A percentile compares a stretch with the other conserved stretches of the same genome.
phyloP scores from a whole-genome alignment of 768 basidiomycete species.

The Mycena maculata region DNA sequence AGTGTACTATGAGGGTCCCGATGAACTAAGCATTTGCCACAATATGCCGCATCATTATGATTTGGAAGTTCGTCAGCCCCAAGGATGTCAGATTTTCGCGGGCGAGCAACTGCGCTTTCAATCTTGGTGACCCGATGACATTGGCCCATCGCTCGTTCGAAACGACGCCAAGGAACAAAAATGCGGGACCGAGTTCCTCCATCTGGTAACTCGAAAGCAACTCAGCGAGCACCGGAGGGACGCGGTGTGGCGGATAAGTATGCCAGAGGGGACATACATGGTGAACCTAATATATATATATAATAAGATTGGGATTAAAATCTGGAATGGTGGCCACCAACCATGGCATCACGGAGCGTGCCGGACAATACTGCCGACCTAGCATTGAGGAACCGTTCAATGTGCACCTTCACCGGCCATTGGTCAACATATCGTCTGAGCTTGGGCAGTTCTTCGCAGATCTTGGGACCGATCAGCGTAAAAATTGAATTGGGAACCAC shows the following conservation, averaged over 20 bases:
- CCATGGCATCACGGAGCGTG: background rate
- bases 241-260: background rate
- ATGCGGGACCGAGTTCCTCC: conserved; percentile 16
- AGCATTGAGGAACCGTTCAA: background rate
- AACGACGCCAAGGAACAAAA: conserved; percentile 5
- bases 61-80: background rate
- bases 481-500: background rate
- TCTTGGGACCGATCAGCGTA: background rate
- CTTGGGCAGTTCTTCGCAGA: background rate
- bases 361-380: background rate
- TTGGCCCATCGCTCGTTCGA: background rate
- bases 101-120: background rate
- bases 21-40: background rate
- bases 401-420: conserved; percentile 1
- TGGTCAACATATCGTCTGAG: background rate
- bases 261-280: conserved; percentile 5
- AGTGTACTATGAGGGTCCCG: background rate
- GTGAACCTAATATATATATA: background rate
- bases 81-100: background rate
- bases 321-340: too few species aligned
- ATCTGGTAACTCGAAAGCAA: background rate
- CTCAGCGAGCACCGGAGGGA: background rate
- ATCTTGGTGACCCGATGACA: background rate
- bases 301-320: background rate
- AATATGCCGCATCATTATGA: conserved; percentile 7